Evolutionary conservation across 139 green algal species (phyloP), one percentile per base, ranked within the genome.

Genomic region (Spirogloea muscicola): DNA sequence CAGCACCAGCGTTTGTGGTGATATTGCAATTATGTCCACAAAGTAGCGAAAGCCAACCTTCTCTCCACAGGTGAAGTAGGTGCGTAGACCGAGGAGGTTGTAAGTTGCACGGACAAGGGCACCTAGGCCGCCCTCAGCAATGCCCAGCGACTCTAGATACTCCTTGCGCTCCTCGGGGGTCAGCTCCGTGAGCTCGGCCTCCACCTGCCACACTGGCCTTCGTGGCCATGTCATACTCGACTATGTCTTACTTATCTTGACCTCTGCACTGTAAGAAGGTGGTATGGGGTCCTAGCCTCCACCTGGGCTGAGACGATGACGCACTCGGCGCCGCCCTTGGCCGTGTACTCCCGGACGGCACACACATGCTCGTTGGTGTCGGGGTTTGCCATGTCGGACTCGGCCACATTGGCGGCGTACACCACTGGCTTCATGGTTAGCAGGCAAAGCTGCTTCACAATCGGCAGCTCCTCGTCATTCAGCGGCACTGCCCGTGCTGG

Each of bases 51-150:
- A n/a, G 77, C 48, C 42, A 55, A 97, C 94, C 87, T 98, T 94
- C 60, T 96, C 93, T 1, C 93, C 92, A 4, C 87, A 93, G 1
- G 94, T 99, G 88, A 97, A 99, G 87, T 97, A 99, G 1, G 94
- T 99, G 18, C 87, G 82, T 72, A 98, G 85, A 3, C 92, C 93
- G 33, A 98, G 87, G 44, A 91, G 86, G 25, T 69, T 77, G 83
- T 98, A 99, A 70, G 74, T 58, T 76, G 63, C 69, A 27, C 59
- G 37, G 34, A 87, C 74, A 33, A 95, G 82, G 9, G 72, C 77
- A 3, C 67, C 61, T 61, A 98, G 82, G 41, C 94, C 92, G 18
- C 92, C 89, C 73, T 96, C 88, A 27, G 52, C 64, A 9, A 92
- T 88, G 3, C 92, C 93, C 49, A 97, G 85, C 9, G 78, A 83